Base-by-base conservation (phyloP, 495 filamentous ascomycete genomes). In the Aspergillus saccharolyticus region DNA sequence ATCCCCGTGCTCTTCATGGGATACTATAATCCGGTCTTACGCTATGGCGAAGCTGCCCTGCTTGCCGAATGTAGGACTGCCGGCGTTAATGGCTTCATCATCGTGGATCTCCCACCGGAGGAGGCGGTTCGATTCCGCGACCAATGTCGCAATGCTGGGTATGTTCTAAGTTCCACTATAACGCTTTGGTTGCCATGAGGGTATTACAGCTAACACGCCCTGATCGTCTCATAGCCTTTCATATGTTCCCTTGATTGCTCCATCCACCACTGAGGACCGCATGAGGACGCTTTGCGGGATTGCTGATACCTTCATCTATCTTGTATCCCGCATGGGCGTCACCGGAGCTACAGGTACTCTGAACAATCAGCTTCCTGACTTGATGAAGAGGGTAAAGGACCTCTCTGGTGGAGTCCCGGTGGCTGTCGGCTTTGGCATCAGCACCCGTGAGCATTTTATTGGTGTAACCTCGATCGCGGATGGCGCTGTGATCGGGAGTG, bases 251-350 rank as follows among this genome's bases (percentile, higher is more conserved):
- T 75, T 94, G 7, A 91, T 94, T 64, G 90, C 90, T 9, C 90
- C 90, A 2, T 84, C 89, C 0, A 93, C 90, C 0, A 89, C 88
- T 8, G 83, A 88, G 53, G 67, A 78, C 49, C 86, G 90, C 53
- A 89, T 94, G 88, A 88, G 88, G 70, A 70, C 90, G 3, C 82
- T 95, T 25, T 95, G 90, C 78, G 83, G 84, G 65, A 90, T 95
- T 42, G 90, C 90, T 58, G 90, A 93, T 70, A 91, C 89, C 15
- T 95, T 94, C 77, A 90, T 94, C 71, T 96, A 96, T 67, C 89
- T 95, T 49, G 90, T 94, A 33, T 93, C 90, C 4, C 80, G 90
- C 53, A 91, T 93, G 87, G 90, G 90, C 30, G 89, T 93, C 28
- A 96, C 90, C 2, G 90, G 90, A 46, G 89, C 88, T 17, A 81